These are phyloP conservation scores for Podaxis carcinomalis DNA, from an alignment of 768 basidiomycete species.

Conservation along the genomic window DNA sequence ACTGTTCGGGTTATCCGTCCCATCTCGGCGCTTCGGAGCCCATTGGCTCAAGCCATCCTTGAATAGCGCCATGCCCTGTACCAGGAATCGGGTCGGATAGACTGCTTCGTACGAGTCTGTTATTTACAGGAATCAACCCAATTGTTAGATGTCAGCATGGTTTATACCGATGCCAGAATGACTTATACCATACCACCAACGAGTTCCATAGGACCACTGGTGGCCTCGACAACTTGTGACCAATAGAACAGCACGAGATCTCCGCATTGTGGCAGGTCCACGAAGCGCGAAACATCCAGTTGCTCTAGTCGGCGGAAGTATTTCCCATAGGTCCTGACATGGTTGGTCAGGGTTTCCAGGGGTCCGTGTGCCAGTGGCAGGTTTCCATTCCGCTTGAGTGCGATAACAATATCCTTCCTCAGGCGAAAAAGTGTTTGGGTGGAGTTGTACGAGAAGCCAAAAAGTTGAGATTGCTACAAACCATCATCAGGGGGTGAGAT, in stretches of 20 bases:
- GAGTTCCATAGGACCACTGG: slow-evolving; percentile 43
- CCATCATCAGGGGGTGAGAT: slow-evolving; percentile 1
- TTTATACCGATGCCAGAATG: too few relatives aligned
- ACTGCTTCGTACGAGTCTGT: slow-evolving; percentile 59
- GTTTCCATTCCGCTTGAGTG: slow-evolving; percentile 31
- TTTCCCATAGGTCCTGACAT: slow-evolving; percentile 72
- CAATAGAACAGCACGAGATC: slow-evolving; percentile 78
- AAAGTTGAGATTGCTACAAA: slow-evolving; percentile 55
- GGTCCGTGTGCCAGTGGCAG: slow-evolving; percentile 37
- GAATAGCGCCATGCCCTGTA: slow-evolving; percentile 84
- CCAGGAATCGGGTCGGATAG: slow-evolving; percentile 76
- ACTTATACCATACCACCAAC: slow-evolving; percentile 45
- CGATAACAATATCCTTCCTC: slow-evolving; percentile 50
- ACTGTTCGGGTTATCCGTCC: slow-evolving; percentile 58
- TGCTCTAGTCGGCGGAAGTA: slow-evolving; percentile 76
- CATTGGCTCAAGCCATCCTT: slow-evolving; percentile 79
- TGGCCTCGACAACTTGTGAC: slow-evolving; percentile 74
- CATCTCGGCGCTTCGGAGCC: slow-evolving; percentile 61
- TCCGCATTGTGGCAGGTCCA: slow-evolving; percentile 55
- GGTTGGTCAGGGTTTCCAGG: slow-evolving; percentile 59
- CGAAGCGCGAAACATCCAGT: slow-evolving; percentile 53
- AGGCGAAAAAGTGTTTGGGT: slow-evolving; percentile 50
- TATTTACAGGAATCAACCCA: not conserved
- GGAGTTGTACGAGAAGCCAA: slow-evolving; percentile 54
- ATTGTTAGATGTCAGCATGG: not conserved